A percentile compares a stretch with the other conserved stretches of the same genome.
These are phyloP conservation scores for Coniochaeta sp. DNA, from an alignment of 2,329 filamentous ascomycete genomes.

Conservation along the genomic window DNA sequence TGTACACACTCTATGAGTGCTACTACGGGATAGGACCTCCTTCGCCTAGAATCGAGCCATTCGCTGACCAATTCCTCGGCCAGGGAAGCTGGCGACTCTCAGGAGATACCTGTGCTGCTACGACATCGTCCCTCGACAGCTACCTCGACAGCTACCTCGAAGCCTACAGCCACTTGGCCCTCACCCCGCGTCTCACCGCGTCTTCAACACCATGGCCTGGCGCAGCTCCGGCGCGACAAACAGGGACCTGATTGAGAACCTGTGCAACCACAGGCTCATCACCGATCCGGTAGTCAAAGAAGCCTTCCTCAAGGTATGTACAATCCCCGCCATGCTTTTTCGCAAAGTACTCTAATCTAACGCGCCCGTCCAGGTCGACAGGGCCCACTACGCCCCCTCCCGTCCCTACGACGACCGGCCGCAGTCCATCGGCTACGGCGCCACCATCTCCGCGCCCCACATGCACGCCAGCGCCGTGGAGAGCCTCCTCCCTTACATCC, in stretches of 20 bases:
- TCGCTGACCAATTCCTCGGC: neutral
- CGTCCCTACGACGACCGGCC: conserved; percentile 59
- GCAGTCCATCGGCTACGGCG: conserved; percentile 45
- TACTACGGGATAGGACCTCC: neutral
- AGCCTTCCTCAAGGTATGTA: conserved; percentile 76
- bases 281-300: conserved; percentile 61
- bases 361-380: conserved; percentile 59
- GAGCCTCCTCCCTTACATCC: conserved; percentile 37
- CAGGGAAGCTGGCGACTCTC: conserved; percentile 4
- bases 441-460: conserved; percentile 53
- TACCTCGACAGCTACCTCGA: too few relatives aligned
- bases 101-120: neutral
- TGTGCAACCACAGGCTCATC: conserved; percentile 66
- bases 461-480: conserved; percentile 52
- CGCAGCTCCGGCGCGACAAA: conserved; percentile 72
- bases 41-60: neutral
- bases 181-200: neutral
- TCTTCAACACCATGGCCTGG: conserved; percentile 69
- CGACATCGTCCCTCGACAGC: neutral
- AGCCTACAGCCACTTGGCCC: neutral
- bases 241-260: conserved; percentile 67
- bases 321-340: too few relatives aligned
- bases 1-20: neutral
- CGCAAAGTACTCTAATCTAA: too few relatives aligned
- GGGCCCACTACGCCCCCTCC: conserved; percentile 71